These are phyloP conservation scores for Trichophyton schoenleinii DNA, from an alignment of 2,329 filamentous ascomycete genomes.

Conservation along the genomic window DNA sequence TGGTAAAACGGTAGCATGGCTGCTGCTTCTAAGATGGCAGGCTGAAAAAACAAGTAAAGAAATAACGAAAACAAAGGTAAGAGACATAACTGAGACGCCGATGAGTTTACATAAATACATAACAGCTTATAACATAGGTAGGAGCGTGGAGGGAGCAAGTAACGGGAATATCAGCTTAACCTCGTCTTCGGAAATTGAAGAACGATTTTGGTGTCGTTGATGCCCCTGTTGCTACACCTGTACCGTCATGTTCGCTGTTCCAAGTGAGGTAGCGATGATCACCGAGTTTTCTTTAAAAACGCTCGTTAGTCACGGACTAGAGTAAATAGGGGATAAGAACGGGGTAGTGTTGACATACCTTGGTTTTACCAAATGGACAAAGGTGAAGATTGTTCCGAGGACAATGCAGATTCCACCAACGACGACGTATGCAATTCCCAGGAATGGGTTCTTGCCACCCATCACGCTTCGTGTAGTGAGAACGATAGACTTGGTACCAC, in stretches of 20 bases:
- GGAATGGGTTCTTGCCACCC: conserved; percentile 87
- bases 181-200: conserved; percentile 5
- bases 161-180: neutral
- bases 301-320: conserved; percentile 1
- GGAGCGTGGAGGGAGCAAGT: neutral
- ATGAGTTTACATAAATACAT: conserved; percentile 3
- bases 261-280: conserved; percentile 96
- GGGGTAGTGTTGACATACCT: conserved; percentile 43
- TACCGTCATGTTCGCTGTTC: conserved; percentile 55
- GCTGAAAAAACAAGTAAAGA: neutral
- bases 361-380: conserved; percentile 82
- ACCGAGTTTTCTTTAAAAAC: conserved; percentile 64
- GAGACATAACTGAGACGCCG: neutral
- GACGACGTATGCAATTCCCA: conserved; percentile 90
- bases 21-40: neutral
- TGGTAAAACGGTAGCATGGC: neutral
- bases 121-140: neutral
- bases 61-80: neutral
- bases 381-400: conserved; percentile 74
- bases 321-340: neutral
- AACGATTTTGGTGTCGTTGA: conserved; percentile 35
- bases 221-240: conserved; percentile 39
- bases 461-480: conserved; percentile 85
- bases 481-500: conserved; percentile 78
- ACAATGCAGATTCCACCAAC: conserved; percentile 88